Percentiles rank a stretch among this genome's conserved stretches.
These are phyloP conservation scores for Mortierella sp. DNA, from an alignment of 371 early-diverging fungal species.

Conservation along the genomic window DNA sequence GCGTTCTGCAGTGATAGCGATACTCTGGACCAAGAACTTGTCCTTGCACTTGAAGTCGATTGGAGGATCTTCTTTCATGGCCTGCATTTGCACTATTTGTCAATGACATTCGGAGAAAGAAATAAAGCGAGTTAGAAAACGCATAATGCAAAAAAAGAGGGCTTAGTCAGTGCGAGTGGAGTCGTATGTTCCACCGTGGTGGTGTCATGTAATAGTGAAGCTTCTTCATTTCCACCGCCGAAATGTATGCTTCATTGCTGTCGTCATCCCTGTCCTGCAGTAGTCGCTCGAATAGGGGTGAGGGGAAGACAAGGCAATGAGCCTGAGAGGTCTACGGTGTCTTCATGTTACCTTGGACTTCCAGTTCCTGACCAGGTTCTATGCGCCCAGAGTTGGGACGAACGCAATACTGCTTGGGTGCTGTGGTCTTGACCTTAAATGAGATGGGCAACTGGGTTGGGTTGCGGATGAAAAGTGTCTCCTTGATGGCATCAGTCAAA, in stretches of 20 bases:
- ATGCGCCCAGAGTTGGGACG: constrained; percentile 95
- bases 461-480: constrained; percentile 79
- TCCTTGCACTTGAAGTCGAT: constrained; percentile 91
- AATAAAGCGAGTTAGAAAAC: constrained; percentile 1
- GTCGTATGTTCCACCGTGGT: not conserved
- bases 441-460: constrained; percentile 76
- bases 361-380: constrained; percentile 77
- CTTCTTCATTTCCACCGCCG: not conserved
- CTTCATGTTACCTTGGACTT: constrained; percentile 79
- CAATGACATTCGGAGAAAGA: not conserved
- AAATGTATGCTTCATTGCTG: not conserved
- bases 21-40: constrained; percentile 94
- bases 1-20: constrained; percentile 73
- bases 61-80: constrained; percentile 88
- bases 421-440: constrained; percentile 98
- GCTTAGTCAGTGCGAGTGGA: not conserved
- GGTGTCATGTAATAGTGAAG: not conserved
- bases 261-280: constrained; percentile 7
- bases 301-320: not conserved
- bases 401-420: constrained; percentile 97
- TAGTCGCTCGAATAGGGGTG: not conserved
- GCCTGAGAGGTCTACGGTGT: not conserved
- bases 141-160: not conserved
- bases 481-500: constrained; percentile 76
- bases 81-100: constrained; percentile 85